Percentiles rank a stretch among this genome's conserved stretches.
These are phyloP conservation scores for Phellopilus nigrolimitatus DNA, from an alignment of 1,284 basidiomycete species.

Conservation along the genomic window DNA sequence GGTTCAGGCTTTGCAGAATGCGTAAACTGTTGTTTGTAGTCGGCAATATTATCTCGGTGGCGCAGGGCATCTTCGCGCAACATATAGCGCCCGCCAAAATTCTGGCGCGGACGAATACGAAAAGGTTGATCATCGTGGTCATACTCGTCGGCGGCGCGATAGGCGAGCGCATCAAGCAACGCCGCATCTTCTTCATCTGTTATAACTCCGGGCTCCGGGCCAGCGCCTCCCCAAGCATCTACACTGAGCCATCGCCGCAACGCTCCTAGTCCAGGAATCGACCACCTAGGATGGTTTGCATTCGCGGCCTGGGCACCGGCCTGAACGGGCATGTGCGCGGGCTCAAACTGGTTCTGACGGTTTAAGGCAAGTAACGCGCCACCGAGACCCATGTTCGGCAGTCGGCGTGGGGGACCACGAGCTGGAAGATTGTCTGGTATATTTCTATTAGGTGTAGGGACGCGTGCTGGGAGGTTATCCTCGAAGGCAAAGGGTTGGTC, in stretches of 20 bases:
- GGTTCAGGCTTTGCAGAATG: constrained; percentile 48
- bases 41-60: constrained; percentile 23
- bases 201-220: not conserved
- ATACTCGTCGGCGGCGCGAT: constrained; percentile 1
- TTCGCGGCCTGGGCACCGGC: not conserved
- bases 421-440: constrained; percentile 29
- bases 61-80: not conserved
- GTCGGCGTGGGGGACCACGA: constrained; percentile 43
- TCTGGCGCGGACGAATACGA: not conserved
- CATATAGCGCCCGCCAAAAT: not conserved
- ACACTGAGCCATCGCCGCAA: not conserved
- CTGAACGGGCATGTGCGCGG: not conserved
- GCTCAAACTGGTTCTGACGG: constrained; percentile 25
- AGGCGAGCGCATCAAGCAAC: constrained; percentile 5
- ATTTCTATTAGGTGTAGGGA: constrained; percentile 19
- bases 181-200: constrained; percentile 7
- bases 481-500: constrained; percentile 44
- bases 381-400: constrained; percentile 58
- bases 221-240: not conserved
- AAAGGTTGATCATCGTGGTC: not conserved
- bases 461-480: constrained; percentile 21
- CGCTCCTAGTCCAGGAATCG: not conserved
- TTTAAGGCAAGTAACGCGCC: constrained; percentile 55
- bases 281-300: not conserved
- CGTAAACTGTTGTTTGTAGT: constrained; percentile 58